phyloP scores from a whole-genome alignment of 2,329 filamentous ascomycete species.

The Trichoderma sp. region DNA sequence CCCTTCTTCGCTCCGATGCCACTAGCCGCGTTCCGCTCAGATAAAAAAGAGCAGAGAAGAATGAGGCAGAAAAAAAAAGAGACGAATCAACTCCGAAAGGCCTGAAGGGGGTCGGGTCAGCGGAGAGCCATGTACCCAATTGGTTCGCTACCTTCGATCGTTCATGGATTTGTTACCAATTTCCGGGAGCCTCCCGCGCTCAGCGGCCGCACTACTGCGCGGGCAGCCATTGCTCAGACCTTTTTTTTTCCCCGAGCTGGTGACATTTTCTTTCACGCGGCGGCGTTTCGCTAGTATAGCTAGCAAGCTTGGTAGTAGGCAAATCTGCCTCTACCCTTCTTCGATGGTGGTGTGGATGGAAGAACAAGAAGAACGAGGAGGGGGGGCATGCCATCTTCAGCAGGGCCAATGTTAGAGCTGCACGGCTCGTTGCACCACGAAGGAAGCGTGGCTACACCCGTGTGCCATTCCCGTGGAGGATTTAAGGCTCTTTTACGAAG shows the following conservation, averaged over 20 bases:
- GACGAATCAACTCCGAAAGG: neutral
- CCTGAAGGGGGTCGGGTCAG: neutral
- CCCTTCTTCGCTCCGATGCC: neutral
- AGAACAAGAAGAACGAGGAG: neutral
- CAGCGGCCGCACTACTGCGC: constrained; percentile 13
- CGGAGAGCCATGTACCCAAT: neutral
- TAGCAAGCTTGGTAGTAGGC: neutral
- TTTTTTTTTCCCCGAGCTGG: neutral
- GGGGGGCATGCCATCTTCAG: neutral
- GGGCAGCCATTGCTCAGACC: neutral
- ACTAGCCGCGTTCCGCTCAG: neutral
- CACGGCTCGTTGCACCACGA: neutral
- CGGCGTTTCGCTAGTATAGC: neutral
- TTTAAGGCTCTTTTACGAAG: neutral
- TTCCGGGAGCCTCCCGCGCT: constrained; percentile 11
- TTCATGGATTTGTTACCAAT: neutral
- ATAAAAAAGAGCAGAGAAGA: neutral
- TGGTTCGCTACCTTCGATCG: neutral
- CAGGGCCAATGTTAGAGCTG: neutral
- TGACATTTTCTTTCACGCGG: neutral
- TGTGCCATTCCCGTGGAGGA: constrained; percentile 17
- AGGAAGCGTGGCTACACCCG: constrained; percentile 11
- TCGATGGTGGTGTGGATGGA: neutral
- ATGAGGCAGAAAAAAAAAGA: neutral
- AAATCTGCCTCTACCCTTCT: neutral